Evolutionary conservation across 169 alveolate species (phyloP).

Genomic region (Theileria sp.): DNA sequence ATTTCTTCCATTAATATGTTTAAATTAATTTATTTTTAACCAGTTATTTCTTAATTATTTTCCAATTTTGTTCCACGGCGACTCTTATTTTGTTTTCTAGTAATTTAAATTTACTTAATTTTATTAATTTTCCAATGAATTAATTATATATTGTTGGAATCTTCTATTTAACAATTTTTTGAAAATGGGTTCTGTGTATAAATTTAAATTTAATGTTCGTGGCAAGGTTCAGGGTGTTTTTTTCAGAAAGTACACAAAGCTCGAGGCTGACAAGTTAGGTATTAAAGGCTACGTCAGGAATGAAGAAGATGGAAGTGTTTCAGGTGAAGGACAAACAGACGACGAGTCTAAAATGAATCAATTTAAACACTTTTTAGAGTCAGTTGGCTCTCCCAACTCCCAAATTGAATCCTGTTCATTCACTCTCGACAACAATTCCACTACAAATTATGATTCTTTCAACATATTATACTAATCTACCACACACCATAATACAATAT

Average conservation of each 20-base stretch:
- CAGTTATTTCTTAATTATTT: background rate
- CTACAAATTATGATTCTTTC: conserved; percentile 31
- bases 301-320: conserved; percentile 69
- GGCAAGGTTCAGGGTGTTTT: conserved; percentile 71
- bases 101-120: too few relatives aligned
- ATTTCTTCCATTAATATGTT: background rate
- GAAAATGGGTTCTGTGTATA: conserved; percentile 1
- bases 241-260: conserved; percentile 72
- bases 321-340: conserved; percentile 67
- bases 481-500: background rate
- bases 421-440: conserved; percentile 50
- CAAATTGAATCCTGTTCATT: conserved; percentile 66
- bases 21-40: too few relatives aligned
- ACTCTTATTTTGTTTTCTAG: background rate
- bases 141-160: background rate
- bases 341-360: conserved; percentile 48
- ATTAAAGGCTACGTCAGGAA: conserved; percentile 73
- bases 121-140: too few relatives aligned
- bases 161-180: background rate
- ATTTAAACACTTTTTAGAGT: conserved; percentile 64
- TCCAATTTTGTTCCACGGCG: background rate
- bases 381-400: conserved; percentile 74
- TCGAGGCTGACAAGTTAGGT: conserved; percentile 71
- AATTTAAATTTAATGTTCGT: conserved; percentile 42
- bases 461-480: conserved; percentile 6